These are phyloP conservation scores for Fusarium sacchari DNA, from an alignment of 2,329 filamentous ascomycete genomes.

Conservation along the genomic window DNA sequence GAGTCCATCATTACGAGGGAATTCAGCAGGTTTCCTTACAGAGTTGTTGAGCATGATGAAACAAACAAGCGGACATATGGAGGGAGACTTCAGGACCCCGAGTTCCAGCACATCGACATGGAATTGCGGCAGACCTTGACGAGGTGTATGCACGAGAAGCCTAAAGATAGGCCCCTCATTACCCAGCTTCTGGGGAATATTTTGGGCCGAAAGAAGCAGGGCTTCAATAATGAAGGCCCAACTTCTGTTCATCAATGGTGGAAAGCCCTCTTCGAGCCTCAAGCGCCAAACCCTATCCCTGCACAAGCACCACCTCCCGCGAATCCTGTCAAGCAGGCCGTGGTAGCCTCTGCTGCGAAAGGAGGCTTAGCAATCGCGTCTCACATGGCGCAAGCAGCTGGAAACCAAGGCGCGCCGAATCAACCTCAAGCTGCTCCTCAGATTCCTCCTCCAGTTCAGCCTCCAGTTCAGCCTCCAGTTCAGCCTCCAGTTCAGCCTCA, in stretches of 20 bases:
- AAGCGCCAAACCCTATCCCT: background rate
- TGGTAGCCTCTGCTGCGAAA: background rate
- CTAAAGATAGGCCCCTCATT: constrained; percentile 42
- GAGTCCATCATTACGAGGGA: constrained; percentile 40
- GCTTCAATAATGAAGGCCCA: constrained; percentile 27
- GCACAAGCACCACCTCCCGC: background rate
- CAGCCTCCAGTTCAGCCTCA: background rate
- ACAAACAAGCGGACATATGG: constrained; percentile 33
- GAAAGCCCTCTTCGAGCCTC: constrained; percentile 17
- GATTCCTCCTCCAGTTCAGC: too few species aligned
- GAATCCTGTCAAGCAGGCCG: background rate
- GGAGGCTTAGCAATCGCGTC: background rate
- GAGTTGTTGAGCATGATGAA: background rate
- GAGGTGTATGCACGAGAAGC: constrained; percentile 42
- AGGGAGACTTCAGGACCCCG: constrained; percentile 24
- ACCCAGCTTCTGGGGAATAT: constrained; percentile 33
- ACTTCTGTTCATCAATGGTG: constrained; percentile 34
- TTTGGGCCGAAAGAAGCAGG: constrained; percentile 26
- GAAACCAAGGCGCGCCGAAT: background rate
- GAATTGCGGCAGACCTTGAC: constrained; percentile 37
- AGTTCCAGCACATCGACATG: constrained; percentile 28
- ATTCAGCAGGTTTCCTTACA: constrained; percentile 23
- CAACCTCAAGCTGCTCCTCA: background rate
- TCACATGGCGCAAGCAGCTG: background rate
- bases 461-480: too few species aligned